Evolutionary conservation across 495 filamentous ascomycete species (phyloP).

Genomic region (Xylaria nigripes): DNA sequence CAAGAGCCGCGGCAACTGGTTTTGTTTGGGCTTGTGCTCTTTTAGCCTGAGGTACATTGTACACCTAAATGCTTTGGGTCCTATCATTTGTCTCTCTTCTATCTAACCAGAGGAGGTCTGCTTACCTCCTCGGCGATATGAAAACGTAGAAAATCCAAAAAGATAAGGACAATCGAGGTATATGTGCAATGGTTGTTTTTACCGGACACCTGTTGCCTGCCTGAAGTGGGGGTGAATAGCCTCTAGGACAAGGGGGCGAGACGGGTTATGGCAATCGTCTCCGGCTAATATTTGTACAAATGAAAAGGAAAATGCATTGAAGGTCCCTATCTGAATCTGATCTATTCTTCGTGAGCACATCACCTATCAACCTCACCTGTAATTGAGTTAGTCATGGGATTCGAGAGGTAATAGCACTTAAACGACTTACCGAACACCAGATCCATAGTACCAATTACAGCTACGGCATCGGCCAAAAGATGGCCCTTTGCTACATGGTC

Average conservation of each 20-base stretch:
- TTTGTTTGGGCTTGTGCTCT: no score
- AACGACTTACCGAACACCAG: slow-evolving; percentile 51
- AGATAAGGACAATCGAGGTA: slow-evolving; percentile 2
- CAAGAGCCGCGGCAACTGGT: no score
- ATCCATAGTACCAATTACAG: slow-evolving; percentile 94
- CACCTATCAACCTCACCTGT: slow-evolving; percentile 46
- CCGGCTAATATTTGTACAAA: slow-evolving; percentile 23
- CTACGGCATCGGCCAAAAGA: slow-evolving; percentile 91
- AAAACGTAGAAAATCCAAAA: not conserved
- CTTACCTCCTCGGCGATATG: not conserved
- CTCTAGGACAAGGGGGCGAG: not conserved
- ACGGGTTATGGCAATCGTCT: slow-evolving; percentile 4
- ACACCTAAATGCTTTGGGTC: no score
- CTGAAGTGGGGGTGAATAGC: slow-evolving; percentile 1
- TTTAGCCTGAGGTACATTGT: no score
- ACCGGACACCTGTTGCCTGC: no score
- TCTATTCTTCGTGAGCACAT: slow-evolving; percentile 15
- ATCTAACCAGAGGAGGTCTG: no score
- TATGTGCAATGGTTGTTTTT: no score
- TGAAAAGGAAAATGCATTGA: slow-evolving; percentile 12
- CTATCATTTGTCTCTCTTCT: no score
- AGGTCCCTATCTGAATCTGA: slow-evolving; percentile 9
- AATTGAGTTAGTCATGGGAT: slow-evolving; percentile 11
- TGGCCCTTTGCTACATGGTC: slow-evolving; percentile 89
- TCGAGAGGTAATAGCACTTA: not conserved